Evolutionary conservation across 2,329 filamentous ascomycete species (phyloP), one percentile per base, ranked within the genome.

Genomic region (Aspergillus sp.): DNA sequence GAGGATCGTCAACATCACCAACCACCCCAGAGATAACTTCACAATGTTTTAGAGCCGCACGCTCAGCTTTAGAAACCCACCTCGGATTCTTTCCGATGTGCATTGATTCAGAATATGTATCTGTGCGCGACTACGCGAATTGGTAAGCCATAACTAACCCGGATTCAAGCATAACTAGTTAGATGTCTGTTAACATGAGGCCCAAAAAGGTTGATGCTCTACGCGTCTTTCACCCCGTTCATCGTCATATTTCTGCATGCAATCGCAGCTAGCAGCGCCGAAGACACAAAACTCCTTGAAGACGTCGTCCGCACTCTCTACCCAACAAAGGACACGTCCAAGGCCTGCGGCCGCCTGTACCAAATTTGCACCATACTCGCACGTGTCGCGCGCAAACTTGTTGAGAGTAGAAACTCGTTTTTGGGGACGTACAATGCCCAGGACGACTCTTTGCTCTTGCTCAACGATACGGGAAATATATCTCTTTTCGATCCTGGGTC

Each of bases 161-260:
- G 41, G 8, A 19, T 19, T 12, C 33, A 39, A 44, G 19, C 20
- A 44, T n/a, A 24, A 12, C 27, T 11, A 30, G 27, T 9, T 11
- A 30, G 27, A 5, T n/a, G 34, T 44, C 17, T 11, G 12, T 33
- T 46, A 45, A 45, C 20, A 5, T 5, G n/a, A 11, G 41, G 11
- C 27, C 6, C 9, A 30, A 30, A 8, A 17, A 68, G 68, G 64
- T 56, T 69, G 12, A 57, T 69, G 3, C 47, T 68, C 1, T 68
- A 61, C 17, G 58, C 62, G 1, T 67, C 66, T 3, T 67, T 68
- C 27, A 69, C 64, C 3, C 59, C 50, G 41, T 66, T 70, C 39
- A 64, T 70, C 20, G 66, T 70, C 0, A 61, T 67, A 2, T 68
- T 70, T 47, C 48, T 61, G 3, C 59, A 61, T 39, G 59, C 54